Evolutionary conservation across 2,329 filamentous ascomycete species (phyloP).

Genomic region (Diaporthe capsici): DNA sequence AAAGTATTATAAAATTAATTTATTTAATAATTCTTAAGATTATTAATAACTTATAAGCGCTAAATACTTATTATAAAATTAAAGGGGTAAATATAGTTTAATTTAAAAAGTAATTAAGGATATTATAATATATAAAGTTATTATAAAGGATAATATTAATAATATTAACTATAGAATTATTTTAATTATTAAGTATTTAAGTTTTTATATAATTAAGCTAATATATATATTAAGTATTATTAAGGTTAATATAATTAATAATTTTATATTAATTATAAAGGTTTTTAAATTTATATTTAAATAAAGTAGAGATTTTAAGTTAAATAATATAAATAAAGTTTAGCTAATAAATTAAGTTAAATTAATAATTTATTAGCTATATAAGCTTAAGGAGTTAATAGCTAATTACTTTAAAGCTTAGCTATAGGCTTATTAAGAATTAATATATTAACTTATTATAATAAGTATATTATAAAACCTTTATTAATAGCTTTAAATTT

Average conservation of each 20-base stretch:
- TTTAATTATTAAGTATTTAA: no score
- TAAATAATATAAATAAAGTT: not conserved
- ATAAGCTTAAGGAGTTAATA: not conserved
- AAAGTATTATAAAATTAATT: no score
- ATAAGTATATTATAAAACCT: not conserved
- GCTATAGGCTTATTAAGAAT: not conserved
- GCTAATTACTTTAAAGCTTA: not conserved
- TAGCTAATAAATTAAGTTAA: not conserved
- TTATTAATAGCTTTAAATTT: not conserved
- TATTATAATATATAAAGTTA: no score
- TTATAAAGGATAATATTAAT: no score
- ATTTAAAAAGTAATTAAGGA: no score
- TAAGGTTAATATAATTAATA: not conserved
- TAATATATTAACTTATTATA: not conserved
- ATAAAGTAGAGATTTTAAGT: not conserved
- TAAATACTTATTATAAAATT: no score
- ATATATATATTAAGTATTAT: not conserved
- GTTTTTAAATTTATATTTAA: not conserved
- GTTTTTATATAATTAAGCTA: no score
- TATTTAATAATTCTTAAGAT: no score
- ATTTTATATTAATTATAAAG: not conserved
- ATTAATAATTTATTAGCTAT: not conserved
- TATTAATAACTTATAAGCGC: no score
- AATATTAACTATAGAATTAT: no score
- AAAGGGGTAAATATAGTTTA: no score